Evolutionary conservation across 495 filamentous ascomycete species (phyloP).

Genomic region (Penicillium ochrochloron): DNA sequence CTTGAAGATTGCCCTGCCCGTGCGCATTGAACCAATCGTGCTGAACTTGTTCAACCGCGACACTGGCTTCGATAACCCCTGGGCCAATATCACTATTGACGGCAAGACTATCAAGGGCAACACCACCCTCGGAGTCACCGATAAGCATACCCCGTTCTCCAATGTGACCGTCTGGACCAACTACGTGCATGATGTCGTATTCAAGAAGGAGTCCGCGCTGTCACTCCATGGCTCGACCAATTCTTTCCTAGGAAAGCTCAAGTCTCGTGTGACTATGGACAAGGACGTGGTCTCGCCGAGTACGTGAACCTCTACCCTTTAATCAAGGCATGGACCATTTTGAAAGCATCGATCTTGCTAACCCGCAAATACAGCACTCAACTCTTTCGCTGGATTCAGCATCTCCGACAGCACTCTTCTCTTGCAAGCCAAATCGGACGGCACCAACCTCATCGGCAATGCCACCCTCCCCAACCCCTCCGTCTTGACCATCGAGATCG

Average conservation of each 20-base stretch:
- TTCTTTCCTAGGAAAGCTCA: slow-evolving; percentile 42
- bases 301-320: slow-evolving; percentile 18
- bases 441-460: slow-evolving; percentile 43
- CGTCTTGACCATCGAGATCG: slow-evolving; percentile 45
- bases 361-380: slow-evolving; percentile 26
- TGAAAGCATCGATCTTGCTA: slow-evolving; percentile 4
- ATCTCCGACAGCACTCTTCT: slow-evolving; percentile 31
- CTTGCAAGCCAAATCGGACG: slow-evolving; percentile 29
- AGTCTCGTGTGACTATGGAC: slow-evolving; percentile 41
- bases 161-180: slow-evolving; percentile 37
- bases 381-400: slow-evolving; percentile 37
- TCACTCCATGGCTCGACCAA: slow-evolving; percentile 39
- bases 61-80: slow-evolving; percentile 31
- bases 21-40: slow-evolving; percentile 43
- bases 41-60: slow-evolving; percentile 42
- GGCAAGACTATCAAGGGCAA: slow-evolving; percentile 40
- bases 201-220: slow-evolving; percentile 33
- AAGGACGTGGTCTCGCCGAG: slow-evolving; percentile 44
- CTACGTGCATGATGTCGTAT: slow-evolving; percentile 43
- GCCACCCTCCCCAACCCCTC: slow-evolving; percentile 45
- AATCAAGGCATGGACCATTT: neutral
- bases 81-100: slow-evolving; percentile 30
- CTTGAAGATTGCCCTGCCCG: slow-evolving; percentile 40
- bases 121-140: slow-evolving; percentile 36
- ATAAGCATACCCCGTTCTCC: slow-evolving; percentile 31